Conservation (phyloP, 169 alveolate genomes). For the Cyclospora cayetanensis region DNA sequence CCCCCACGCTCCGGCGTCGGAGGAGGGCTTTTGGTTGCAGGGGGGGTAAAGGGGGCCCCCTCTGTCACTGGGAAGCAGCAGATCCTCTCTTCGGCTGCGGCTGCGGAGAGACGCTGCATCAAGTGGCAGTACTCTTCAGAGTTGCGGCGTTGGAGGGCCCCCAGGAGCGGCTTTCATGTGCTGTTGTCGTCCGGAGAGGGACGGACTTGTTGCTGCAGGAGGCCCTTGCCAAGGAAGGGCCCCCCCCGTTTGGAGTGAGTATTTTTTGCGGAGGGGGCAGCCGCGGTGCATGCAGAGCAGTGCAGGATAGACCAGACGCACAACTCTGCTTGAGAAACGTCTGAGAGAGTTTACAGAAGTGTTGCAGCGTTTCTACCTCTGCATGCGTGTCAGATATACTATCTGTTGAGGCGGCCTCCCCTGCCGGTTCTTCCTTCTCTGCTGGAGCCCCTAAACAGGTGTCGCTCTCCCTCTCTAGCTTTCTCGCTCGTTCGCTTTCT, state of each 20-base stretch:
- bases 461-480: neutral
- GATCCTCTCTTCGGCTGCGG: constrained; percentile 15
- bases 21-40: neutral
- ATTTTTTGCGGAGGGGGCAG: no score
- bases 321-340: no score
- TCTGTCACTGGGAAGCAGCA: neutral
- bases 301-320: no score
- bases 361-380: no score
- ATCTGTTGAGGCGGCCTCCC: neutral
- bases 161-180: neutral
- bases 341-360: no score
- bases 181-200: neutral
- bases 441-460: neutral
- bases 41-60: constrained; percentile 44
- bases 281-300: no score
- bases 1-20: neutral
- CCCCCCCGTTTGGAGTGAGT: neutral
- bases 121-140: neutral
- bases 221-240: constrained; percentile 8
- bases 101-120: constrained; percentile 12
- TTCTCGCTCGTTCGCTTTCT: neutral
- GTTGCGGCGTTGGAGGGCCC: neutral
- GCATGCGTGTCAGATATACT: neutral
- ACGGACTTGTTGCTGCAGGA: constrained; percentile 36
- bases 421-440: constrained; percentile 6